Base-by-base conservation (phyloP, 495 filamentous ascomycete genomes). In the Cladorrhinum samala region DNA sequence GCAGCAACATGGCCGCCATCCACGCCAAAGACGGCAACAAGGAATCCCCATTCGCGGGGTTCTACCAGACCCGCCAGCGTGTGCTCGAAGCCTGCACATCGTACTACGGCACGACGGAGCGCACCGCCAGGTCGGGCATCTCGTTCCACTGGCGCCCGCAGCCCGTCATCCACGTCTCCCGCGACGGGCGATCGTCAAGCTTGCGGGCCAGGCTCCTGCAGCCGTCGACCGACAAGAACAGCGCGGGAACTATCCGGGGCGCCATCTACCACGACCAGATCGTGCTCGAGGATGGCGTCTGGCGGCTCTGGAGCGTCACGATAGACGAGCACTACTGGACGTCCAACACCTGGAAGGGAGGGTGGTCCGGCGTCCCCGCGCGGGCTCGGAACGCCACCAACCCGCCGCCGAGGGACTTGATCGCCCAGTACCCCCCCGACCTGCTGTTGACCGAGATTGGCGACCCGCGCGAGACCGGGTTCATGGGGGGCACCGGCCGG, bases 291-390 rank as follows among this genome's bases (percentile, higher is more conserved):
- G 33, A 47, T 36, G 54, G 49, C 2, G 43, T 46, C 17, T 50
- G 50, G 42, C 18, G 54, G 46, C 44, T 61, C 6, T 61, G 54
- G 54, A 49, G 54, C 44, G 27, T 61, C 30, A 52, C 52, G 5
- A 61, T 61, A 24, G 58, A 61, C 23, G 58, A 61, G 58, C 57
- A 57, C 43, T 61, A 61, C 48, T 61, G 58, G 58, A 55, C 42
- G 13, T 45, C 41, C 8, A 44, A 6, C 3, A 52, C 2, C 37
- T 61, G 58, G 58, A 51, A 27, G 9, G 47, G 16, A 2, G 58
- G 58, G 13, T 61, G 58, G 58, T n/a, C 47, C 2, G 52, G 51
- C 0, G 50, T 61, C 9, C 27, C 43, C 19, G 13, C 54, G 27
- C 21, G 41, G 39, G 23, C 42, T 18, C 11, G 42, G 38, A 39